Evolutionary conservation across 2,329 filamentous ascomycete genomes (phyloP), one percentile per base, ranked within the genome.

Genomic region (Grosmannia huntii): DNA sequence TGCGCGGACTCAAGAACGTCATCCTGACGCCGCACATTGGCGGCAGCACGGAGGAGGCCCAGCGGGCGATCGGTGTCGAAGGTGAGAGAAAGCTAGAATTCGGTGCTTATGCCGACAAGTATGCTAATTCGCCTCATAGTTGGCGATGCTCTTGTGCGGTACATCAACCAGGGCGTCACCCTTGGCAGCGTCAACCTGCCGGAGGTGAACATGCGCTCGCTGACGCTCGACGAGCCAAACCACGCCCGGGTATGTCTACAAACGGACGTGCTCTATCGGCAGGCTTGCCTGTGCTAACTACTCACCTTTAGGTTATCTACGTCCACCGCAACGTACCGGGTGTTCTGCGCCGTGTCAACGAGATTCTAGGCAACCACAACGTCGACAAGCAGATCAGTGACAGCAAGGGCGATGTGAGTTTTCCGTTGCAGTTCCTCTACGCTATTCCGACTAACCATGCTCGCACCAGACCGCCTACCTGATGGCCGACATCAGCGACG

Each of bases 341-440:
- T 78, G 94, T 99, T 62, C 78, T 99, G 71, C 83, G 90, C 68
- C 89, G 86, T 76, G 94, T 99, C 64, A 99, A 99, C 77, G 89
- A 94, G 68, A 90, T 97, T 62, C 80, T 99, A 53, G 89, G 87
- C 50, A 85, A 95, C 67, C 91, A 99, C 77, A 99, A 99, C 71
- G 91, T 99, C 65, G 92, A 96, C 76, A 97, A 97, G 79, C 94
- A 99, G 75, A 97, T 95, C 77, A 94, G 89, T 55, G 94, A 97
- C 71, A 95, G 88, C 73, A 87, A 86, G 75, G 92, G 90, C 65
- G 92, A 97, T 79, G 81, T 94, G 49, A 9, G 63, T 58, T 19
- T 11, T 27, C 28, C 3, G 7, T 41, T n/a, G 14, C 21, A 51
- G 3, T 36, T 10, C 14, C 46, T 44, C 9, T 33, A 33, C 31